These are phyloP conservation scores for Capsella bursapastoris DNA, from an alignment of 345 rosid genomes.

Conservation along the genomic window DNA sequence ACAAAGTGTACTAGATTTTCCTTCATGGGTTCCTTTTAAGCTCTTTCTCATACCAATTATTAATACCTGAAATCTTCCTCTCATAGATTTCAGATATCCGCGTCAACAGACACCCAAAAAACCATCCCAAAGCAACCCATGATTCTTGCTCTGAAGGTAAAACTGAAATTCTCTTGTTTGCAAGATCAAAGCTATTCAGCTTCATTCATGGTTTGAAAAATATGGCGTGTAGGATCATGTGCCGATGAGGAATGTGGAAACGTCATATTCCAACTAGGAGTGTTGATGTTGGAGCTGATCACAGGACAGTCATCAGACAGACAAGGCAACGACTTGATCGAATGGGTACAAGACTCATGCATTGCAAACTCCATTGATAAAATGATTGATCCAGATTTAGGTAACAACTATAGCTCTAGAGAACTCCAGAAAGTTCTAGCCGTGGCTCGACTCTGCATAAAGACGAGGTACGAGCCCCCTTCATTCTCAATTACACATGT, in stretches of 20 bases:
- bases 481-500: conserved; percentile 61
- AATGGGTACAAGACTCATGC: conserved; percentile 82
- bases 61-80: conserved; percentile 5
- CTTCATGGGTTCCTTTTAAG: not conserved
- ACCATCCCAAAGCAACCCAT: conserved; percentile 43
- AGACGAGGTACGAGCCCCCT: conserved; percentile 63
- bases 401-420: conserved; percentile 59
- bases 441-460: conserved; percentile 76
- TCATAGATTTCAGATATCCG: conserved; percentile 74
- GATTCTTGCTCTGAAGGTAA: conserved; percentile 62
- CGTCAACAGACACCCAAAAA: conserved; percentile 47
- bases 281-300: conserved; percentile 80
- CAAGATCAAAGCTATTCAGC: conserved; percentile 1
- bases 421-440: conserved; percentile 77
- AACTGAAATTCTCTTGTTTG: not conserved
- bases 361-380: conserved; percentile 65
- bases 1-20: not conserved
- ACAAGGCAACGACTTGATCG: conserved; percentile 61
- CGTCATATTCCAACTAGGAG: conserved; percentile 83
- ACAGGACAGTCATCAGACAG: conserved; percentile 88
- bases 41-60: not conserved
- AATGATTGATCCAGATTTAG: conserved; percentile 94
- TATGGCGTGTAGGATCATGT: conserved; percentile 38
- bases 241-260: conserved; percentile 53
- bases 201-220: not conserved